A percentile compares a stretch with the other conserved stretches of the same genome.
These are phyloP conservation scores for Endocladia muricata DNA, from an alignment of 31 red algal genomes.

Conservation along the genomic window DNA sequence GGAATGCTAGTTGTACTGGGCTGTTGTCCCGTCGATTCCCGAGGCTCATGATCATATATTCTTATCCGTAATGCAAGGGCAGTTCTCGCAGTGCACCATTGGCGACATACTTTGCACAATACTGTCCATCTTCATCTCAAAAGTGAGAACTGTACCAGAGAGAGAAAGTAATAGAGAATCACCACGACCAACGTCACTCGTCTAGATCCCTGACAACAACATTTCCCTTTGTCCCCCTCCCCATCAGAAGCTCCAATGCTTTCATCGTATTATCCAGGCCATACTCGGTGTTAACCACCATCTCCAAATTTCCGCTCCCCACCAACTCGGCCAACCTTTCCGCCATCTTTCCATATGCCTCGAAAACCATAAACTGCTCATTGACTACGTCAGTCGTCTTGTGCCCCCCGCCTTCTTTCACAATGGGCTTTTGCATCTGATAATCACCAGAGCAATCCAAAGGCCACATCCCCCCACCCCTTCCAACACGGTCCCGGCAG, in stretches of 20 bases:
- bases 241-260: slow-evolving; percentile 3
- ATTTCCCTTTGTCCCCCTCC: slow-evolving; percentile 27
- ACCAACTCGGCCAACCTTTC: slow-evolving; percentile 8
- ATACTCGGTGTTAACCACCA: slow-evolving; percentile 23
- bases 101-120: too few relatives aligned
- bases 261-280: slow-evolving; percentile 24
- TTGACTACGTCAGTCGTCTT: not conserved
- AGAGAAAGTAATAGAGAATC: too few relatives aligned
- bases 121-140: too few relatives aligned
- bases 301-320: slow-evolving; percentile 9
- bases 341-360: not conserved
- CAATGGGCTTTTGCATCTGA: not conserved
- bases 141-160: too few relatives aligned
- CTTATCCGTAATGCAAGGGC: too few relatives aligned
- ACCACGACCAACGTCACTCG: too few relatives aligned
- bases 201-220: slow-evolving; percentile 15
- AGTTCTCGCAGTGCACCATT: too few relatives aligned
- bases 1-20: too few relatives aligned
- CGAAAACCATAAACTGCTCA: not conserved
- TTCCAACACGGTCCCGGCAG: slow-evolving; percentile 8
- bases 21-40: too few relatives aligned
- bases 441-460: slow-evolving; percentile 16
- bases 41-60: too few relatives aligned
- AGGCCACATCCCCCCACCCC: slow-evolving; percentile 24
- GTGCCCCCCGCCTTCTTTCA: slow-evolving; percentile 4